phyloP scores from a whole-genome alignment of 345 rosid genomes.

The Citrus trifoliata region DNA sequence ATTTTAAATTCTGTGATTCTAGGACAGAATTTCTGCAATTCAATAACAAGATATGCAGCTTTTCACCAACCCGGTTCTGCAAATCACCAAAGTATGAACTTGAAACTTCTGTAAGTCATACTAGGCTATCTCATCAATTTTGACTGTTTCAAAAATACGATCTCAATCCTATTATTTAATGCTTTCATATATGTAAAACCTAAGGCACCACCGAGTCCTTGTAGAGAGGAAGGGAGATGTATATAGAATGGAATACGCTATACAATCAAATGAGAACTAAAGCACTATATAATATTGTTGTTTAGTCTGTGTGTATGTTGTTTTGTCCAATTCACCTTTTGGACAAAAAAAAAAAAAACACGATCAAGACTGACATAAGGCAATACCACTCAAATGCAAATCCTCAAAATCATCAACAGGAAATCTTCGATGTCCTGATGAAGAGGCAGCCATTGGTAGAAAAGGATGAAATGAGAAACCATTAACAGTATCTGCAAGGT shows the following conservation, averaged over 20 bases:
- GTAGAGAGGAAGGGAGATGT: neutral
- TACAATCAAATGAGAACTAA: neutral
- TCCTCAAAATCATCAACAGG: conserved; percentile 48
- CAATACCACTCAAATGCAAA: conserved; percentile 46
- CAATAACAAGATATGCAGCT: neutral
- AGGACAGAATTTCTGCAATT: neutral
- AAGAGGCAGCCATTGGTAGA: conserved; percentile 88
- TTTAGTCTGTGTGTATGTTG: neutral
- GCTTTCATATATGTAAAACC: neutral
- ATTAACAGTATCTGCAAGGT: conserved; percentile 69
- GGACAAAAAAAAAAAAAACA: neutral
- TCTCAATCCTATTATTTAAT: neutral
- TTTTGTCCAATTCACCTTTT: neutral
- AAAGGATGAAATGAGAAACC: conserved; percentile 88
- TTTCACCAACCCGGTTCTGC: neutral
- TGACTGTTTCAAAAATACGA: neutral
- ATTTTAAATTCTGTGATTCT: neutral
- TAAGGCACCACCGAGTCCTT: neutral
- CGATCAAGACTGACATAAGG: neutral
- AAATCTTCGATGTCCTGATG: conserved; percentile 92
- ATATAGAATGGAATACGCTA: neutral
- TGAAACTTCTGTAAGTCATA: neutral
- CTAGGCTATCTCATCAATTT: neutral
- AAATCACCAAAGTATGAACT: neutral
- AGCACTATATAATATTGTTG: neutral